Percentiles rank a stretch among this genome's conserved stretches.
These are phyloP conservation scores for Bothriochloa decipiens DNA, from an alignment of 176 grass and related monocot genomes.

Conservation along the genomic window DNA sequence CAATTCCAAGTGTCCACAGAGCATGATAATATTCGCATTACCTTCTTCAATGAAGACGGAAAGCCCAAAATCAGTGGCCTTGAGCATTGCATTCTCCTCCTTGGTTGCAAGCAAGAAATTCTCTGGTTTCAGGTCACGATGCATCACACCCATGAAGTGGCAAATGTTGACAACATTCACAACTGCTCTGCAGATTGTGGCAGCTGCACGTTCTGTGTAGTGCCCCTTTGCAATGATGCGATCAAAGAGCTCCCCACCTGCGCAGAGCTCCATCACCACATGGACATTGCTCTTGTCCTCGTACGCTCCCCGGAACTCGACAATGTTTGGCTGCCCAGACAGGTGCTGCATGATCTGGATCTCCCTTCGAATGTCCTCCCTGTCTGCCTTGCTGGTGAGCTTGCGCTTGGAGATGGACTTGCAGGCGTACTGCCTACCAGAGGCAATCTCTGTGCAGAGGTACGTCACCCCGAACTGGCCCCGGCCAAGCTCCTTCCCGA, in stretches of 20 bases:
- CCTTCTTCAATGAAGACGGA: slow-evolving; percentile 99
- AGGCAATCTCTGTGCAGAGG: slow-evolving; percentile 84
- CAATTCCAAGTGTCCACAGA: slow-evolving; percentile 22
- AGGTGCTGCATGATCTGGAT: slow-evolving; percentile 98
- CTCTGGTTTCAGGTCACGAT: slow-evolving; percentile 93
- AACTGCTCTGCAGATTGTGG: slow-evolving; percentile 80
- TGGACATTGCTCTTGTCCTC: slow-evolving; percentile 91
- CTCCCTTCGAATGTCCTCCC: slow-evolving; percentile 90
- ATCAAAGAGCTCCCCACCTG: slow-evolving; percentile 92
- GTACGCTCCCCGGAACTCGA: slow-evolving; percentile 84
- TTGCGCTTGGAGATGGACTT: slow-evolving; percentile 98
- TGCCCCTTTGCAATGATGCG: slow-evolving; percentile 94
- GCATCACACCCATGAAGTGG: slow-evolving; percentile 99
- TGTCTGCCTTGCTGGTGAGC: slow-evolving; percentile 78
- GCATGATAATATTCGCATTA: slow-evolving; percentile 44
- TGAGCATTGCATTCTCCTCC: slow-evolving; percentile 91
- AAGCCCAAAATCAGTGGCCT: slow-evolving; percentile 96
- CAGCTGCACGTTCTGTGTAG: slow-evolving; percentile 86
- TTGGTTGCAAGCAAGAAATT: slow-evolving; percentile 96
- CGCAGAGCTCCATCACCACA: slow-evolving; percentile 97
- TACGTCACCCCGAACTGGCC: slow-evolving; percentile 98
- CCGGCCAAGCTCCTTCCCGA: slow-evolving; percentile 93
- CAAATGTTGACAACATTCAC: slow-evolving; percentile 94
- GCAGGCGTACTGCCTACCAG: slow-evolving; percentile 82
- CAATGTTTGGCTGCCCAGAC: slow-evolving; percentile 90